Percentiles rank a stretch among this genome's conserved stretches.
Conservation (phyloP, 2,329 filamentous ascomycete genomes). For the Pseudopyrenochaeta lycopersici region DNA sequence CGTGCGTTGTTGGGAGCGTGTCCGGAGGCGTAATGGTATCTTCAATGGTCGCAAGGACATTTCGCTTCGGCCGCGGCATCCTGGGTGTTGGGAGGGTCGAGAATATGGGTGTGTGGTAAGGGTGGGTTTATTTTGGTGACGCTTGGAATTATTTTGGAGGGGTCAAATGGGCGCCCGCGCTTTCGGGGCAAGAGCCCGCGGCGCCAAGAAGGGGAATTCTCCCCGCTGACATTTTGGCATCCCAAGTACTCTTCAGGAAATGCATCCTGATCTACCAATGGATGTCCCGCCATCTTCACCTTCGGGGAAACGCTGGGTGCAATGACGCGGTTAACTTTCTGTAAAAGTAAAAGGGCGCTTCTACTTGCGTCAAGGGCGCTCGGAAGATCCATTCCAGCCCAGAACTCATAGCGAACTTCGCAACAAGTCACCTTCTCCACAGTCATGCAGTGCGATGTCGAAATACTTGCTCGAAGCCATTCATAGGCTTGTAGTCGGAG, state of each 20-base stretch:
- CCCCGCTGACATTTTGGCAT: constrained; percentile 14
- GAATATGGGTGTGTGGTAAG: not conserved
- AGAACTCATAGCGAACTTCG: not conserved
- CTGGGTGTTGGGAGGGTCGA: constrained; percentile 1
- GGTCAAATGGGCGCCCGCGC: too few relatives aligned
- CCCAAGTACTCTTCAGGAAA: constrained; percentile 14
- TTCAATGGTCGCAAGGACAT: constrained; percentile 78
- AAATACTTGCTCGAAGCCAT: not conserved
- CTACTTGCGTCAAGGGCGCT: not conserved
- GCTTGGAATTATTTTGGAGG: constrained; percentile 9
- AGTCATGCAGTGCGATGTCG: not conserved
- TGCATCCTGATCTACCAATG: not conserved
- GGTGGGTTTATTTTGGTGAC: not conserved
- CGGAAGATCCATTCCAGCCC: not conserved
- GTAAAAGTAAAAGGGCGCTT: not conserved
- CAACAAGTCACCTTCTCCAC: constrained; percentile 2
- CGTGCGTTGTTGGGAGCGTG: constrained; percentile 60
- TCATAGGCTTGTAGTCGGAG: constrained; percentile 14
- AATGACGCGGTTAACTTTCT: not conserved
- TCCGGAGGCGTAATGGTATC: constrained; percentile 71
- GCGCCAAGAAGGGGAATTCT: constrained; percentile 15
- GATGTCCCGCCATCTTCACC: not conserved
- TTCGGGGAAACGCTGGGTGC: too few relatives aligned
- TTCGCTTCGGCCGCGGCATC: constrained; percentile 81
- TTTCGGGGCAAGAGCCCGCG: constrained; percentile 4